Percentiles rank a stretch among this genome's conserved stretches.
Evolutionary conservation across 305 asterid genomes (phyloP).

Genomic region (Nicotiana rustica): DNA sequence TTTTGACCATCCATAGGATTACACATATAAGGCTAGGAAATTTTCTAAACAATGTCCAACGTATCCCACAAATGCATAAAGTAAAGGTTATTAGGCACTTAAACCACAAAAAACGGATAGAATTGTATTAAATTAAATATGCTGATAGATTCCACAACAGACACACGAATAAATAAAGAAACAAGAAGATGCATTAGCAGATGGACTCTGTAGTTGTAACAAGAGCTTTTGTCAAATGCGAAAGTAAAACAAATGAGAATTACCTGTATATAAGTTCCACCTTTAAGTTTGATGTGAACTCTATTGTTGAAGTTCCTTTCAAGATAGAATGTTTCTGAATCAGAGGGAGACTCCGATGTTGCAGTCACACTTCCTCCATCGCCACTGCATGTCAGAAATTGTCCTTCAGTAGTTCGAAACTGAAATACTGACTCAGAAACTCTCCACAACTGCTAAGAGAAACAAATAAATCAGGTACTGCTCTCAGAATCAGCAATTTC

Average conservation of each 20-base stretch:
- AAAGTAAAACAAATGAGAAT: background rate
- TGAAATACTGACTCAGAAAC: conserved; percentile 73
- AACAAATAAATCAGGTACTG: conserved; percentile 20
- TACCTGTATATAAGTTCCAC: conserved; percentile 74
- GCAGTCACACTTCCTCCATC: conserved; percentile 63
- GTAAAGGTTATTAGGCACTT: background rate
- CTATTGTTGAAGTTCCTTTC: conserved; percentile 63
- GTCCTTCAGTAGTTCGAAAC: conserved; percentile 69
- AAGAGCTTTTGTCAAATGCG: background rate
- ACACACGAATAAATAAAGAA: background rate
- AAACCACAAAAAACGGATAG: background rate
- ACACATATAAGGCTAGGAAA: background rate
- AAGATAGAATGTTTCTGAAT: conserved; percentile 66
- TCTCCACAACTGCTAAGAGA: conserved; percentile 70
- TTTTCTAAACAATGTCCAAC: background rate
- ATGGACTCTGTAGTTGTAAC: background rate
- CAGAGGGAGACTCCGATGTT: conserved; percentile 56
- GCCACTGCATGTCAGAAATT: conserved; percentile 61
- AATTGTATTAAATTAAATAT: background rate
- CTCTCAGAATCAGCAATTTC: background rate
- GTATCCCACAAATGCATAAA: background rate
- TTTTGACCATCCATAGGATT: background rate
- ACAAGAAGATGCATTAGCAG: background rate
- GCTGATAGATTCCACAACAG: background rate
- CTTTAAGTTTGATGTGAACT: conserved; percentile 66